phyloP scores from a whole-genome alignment of 2,329 filamentous ascomycete species.

The Spiromastix sp. region DNA sequence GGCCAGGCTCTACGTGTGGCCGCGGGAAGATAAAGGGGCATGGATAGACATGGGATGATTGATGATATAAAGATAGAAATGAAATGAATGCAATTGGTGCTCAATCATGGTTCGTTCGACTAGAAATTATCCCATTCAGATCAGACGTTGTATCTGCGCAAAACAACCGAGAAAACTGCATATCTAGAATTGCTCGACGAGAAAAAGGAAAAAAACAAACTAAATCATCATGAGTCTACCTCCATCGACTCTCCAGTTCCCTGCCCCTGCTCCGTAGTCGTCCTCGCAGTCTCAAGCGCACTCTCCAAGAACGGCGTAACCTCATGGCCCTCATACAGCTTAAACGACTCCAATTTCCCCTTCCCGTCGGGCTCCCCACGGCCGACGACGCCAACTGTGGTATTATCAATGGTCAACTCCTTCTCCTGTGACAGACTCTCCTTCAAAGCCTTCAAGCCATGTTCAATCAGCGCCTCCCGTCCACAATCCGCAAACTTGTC shows the following conservation, averaged over 20 bases:
- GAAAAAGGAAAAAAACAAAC: conserved; percentile 1
- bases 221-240: conserved; percentile 36
- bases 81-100: too few relatives aligned
- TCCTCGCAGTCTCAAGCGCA: conserved; percentile 39
- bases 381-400: conserved; percentile 78
- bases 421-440: conserved; percentile 95
- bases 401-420: conserved; percentile 95
- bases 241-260: conserved; percentile 44
- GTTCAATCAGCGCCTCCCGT: conserved; percentile 78
- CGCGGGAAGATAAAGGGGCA: too few relatives aligned
- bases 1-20: too few relatives aligned
- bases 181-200: neutral
- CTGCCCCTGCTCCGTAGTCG: conserved; percentile 38
- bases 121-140: too few relatives aligned
- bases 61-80: too few relatives aligned
- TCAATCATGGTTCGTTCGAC: too few relatives aligned
- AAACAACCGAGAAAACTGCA: neutral
- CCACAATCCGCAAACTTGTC: conserved; percentile 68
- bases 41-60: too few relatives aligned
- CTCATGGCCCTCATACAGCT: conserved; percentile 80
- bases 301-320: conserved; percentile 79
- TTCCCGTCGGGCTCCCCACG: conserved; percentile 43
- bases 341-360: conserved; percentile 63
- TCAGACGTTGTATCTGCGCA: too few relatives aligned
- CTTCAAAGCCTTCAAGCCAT: conserved; percentile 84